A percentile compares a stretch with the other conserved stretches of the same genome.
Conservation (phyloP, 345 rosid species). For the Acer saccharum region DNA sequence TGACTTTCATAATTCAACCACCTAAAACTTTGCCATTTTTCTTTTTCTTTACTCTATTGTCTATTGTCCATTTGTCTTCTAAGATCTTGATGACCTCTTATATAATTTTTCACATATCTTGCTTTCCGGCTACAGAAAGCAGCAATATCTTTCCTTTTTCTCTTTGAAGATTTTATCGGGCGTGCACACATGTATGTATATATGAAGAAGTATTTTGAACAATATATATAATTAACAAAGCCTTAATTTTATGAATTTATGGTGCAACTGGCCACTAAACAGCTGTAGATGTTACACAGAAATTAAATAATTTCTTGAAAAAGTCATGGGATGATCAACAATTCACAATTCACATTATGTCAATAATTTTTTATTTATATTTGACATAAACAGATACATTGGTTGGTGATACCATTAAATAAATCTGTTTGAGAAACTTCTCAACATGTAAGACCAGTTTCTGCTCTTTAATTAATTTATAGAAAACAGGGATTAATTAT, state of each 20-base stretch:
- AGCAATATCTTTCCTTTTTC: too few species aligned
- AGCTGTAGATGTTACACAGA: background rate
- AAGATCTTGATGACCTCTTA: background rate
- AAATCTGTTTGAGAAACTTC: background rate
- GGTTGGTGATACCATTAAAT: background rate
- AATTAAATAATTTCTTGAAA: background rate
- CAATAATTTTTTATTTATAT: too few species aligned
- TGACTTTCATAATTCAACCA: background rate
- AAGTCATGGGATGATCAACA: background rate
- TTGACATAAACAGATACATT: background rate
- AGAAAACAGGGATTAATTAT: background rate
- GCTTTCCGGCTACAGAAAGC: background rate
- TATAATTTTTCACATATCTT: background rate
- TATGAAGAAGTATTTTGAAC: background rate
- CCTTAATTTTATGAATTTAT: background rate
- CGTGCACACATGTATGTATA: background rate
- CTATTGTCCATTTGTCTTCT: too few species aligned
- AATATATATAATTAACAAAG: background rate
- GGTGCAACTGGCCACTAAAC: background rate
- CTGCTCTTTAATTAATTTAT: background rate
- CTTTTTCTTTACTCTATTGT: background rate
- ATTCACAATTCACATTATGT: too few species aligned
- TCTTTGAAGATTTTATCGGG: background rate
- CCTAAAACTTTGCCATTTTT: background rate
- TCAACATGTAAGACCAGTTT: background rate